Evolutionary conservation across 805 yeast species (phyloP).

Genomic region (Yueomyces sinensis): DNA sequence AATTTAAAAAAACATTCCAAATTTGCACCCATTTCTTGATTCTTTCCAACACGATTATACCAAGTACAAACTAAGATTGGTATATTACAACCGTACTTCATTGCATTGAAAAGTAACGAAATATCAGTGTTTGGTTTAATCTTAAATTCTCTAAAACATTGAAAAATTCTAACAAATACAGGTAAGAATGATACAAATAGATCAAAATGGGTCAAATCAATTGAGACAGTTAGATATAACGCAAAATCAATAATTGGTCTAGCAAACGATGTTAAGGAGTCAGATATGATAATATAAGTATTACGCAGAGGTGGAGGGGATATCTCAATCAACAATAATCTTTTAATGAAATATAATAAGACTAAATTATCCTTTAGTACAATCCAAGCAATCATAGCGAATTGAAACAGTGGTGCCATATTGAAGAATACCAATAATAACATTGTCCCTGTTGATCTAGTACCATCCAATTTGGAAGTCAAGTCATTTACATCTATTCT

Average conservation of each 20-base stretch:
- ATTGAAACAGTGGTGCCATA: slow-evolving; percentile 14
- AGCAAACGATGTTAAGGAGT: slow-evolving; percentile 71
- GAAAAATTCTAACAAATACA: slow-evolving; percentile 60
- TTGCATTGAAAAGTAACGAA: slow-evolving; percentile 53
- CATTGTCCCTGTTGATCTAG: not conserved
- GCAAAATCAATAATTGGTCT: slow-evolving; percentile 63
- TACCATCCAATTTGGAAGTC: not conserved
- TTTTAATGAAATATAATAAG: slow-evolving; percentile 25
- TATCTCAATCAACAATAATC: slow-evolving; percentile 27
- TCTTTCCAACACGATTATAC: slow-evolving; percentile 2
- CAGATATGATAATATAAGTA: slow-evolving; percentile 67
- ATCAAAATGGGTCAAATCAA: slow-evolving; percentile 12
- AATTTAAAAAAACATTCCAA: slow-evolving; percentile 31
- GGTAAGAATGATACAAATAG: slow-evolving; percentile 38
- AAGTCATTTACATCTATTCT: slow-evolving; percentile 3
- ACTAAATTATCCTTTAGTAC: slow-evolving; percentile 26
- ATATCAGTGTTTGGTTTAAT: slow-evolving; percentile 30
- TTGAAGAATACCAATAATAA: slow-evolving; percentile 1
- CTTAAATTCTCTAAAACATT: slow-evolving; percentile 62
- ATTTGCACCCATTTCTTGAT: slow-evolving; percentile 1
- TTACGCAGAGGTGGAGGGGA: slow-evolving; percentile 24
- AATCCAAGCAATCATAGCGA: slow-evolving; percentile 5
- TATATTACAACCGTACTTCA: slow-evolving; percentile 58
- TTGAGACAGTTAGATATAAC: slow-evolving; percentile 34
- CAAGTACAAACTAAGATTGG: slow-evolving; percentile 36